Percentiles rank a stretch among this genome's conserved stretches.
These are phyloP conservation scores for Rhizophlyctis rosea DNA, from an alignment of 192 early-diverging fungal genomes.

Conservation along the genomic window DNA sequence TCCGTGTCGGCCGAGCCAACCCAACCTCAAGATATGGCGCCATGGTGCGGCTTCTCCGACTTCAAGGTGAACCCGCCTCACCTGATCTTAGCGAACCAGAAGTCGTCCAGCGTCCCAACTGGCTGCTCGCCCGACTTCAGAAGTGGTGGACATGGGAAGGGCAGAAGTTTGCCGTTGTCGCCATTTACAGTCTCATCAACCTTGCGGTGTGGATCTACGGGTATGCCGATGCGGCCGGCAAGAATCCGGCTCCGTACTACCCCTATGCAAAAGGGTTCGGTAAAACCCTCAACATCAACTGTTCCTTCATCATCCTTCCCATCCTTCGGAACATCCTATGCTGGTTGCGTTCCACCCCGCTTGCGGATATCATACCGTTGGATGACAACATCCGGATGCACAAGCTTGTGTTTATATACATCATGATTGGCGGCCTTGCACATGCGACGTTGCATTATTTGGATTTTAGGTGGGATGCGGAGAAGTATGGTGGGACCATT, in stretches of 20 bases:
- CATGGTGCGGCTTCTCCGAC: constrained; percentile 2
- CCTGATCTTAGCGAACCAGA: too few species aligned
- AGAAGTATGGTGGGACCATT: constrained; percentile 15
- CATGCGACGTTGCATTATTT: constrained; percentile 32
- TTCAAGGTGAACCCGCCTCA: too few species aligned
- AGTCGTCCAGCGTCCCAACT: too few species aligned
- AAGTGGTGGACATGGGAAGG: constrained; percentile 35
- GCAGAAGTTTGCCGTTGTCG: constrained; percentile 12
- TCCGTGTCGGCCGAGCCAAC: constrained; percentile 6
- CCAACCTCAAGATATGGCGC: constrained; percentile 4
- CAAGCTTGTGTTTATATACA: constrained; percentile 25
- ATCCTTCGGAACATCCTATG: constrained; percentile 34
- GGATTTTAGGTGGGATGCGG: constrained; percentile 20
- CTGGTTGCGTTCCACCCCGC: constrained; percentile 27
- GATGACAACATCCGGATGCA: constrained; percentile 39
- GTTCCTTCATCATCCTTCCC: constrained; percentile 31
- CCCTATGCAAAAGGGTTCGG: constrained; percentile 36
- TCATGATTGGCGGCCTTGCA: constrained; percentile 11
- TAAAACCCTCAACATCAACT: constrained; percentile 35
- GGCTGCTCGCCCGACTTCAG: constrained; percentile 5
- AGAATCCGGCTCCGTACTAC: constrained; percentile 23
- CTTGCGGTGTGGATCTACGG: constrained; percentile 30
- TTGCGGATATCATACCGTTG: constrained; percentile 31
- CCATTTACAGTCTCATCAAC: constrained; percentile 17
- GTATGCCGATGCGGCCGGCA: constrained; percentile 7